These are phyloP conservation scores for Hyaloperonospora arabidopsidis DNA, from an alignment of 352 stramenopile genomes.

Conservation along the genomic window DNA sequence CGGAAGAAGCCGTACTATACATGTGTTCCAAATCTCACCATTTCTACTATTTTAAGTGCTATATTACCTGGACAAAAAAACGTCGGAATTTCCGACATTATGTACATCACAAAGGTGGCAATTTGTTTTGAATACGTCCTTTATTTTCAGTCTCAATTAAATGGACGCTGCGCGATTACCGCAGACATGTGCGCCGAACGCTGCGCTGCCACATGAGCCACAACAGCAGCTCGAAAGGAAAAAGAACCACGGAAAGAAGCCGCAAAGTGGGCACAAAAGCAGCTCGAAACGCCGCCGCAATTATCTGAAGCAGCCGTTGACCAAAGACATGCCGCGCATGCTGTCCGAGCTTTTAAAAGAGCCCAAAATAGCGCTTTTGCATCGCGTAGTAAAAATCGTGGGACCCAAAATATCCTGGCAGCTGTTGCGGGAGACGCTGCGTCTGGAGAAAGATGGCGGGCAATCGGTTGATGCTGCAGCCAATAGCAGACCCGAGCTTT, in stretches of 20 bases:
- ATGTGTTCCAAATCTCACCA: too few species aligned
- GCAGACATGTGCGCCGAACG: too few species aligned
- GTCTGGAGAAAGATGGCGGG: conserved; percentile 54
- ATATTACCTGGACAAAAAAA: too few species aligned
- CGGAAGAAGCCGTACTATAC: too few species aligned
- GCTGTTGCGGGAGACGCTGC: conserved; percentile 56
- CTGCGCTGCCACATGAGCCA: conserved; percentile 3
- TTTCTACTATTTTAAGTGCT: too few species aligned
- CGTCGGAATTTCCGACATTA: too few species aligned
- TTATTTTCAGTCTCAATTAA: too few species aligned
- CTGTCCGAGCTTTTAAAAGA: conserved; percentile 51
- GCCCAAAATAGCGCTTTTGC: conserved; percentile 60
- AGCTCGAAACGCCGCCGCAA: conserved; percentile 28
- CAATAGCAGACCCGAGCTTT: conserved; percentile 40
- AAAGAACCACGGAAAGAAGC: conserved; percentile 7
- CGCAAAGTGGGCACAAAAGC: conserved; percentile 1
- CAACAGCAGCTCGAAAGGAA: conserved; percentile 6
- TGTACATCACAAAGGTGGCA: too few species aligned
- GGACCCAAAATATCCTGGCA: conserved; percentile 53
- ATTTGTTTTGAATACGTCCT: too few species aligned
- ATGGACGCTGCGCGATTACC: too few species aligned
- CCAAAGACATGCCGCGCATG: conserved; percentile 46
- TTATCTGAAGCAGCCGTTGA: conserved; percentile 40
- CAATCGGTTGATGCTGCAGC: conserved; percentile 41
- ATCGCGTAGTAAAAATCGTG: conserved; percentile 62